phyloP scores from a whole-genome alignment of 2,329 filamentous ascomycete species.

The Zasmidium cellare region DNA sequence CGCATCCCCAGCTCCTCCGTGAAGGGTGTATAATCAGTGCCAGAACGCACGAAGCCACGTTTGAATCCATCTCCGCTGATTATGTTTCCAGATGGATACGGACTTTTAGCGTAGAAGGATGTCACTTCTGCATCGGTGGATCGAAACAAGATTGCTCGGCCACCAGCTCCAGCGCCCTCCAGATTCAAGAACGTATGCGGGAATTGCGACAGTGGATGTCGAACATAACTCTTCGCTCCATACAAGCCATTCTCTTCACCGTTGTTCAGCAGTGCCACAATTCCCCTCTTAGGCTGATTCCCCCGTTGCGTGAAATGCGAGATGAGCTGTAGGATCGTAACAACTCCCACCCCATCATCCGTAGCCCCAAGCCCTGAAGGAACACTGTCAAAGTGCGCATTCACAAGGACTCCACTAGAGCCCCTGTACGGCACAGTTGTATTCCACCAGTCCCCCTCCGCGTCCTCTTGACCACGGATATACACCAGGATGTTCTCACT shows the following conservation, averaged over 20 bases:
- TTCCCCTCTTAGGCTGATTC: constrained; percentile 73
- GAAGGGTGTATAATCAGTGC: constrained; percentile 88
- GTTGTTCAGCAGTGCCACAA: constrained; percentile 89
- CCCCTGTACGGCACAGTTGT: constrained; percentile 41
- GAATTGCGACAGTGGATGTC: constrained; percentile 77
- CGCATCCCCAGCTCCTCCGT: constrained; percentile 74
- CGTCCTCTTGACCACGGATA: constrained; percentile 75
- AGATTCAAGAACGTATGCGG: constrained; percentile 90
- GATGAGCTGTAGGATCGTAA: constrained; percentile 82
- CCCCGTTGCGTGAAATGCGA: constrained; percentile 74
- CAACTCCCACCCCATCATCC: constrained; percentile 87
- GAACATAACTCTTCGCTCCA: constrained; percentile 80
- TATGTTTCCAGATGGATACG: constrained; percentile 80
- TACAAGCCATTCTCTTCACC: constrained; percentile 92
- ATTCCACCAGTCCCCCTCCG: constrained; percentile 72
- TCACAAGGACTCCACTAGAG: constrained; percentile 78
- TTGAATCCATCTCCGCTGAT: constrained; percentile 83
- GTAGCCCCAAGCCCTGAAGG: constrained; percentile 91
- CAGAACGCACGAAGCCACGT: constrained; percentile 73
- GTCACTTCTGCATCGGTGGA: constrained; percentile 86
- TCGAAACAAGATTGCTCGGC: constrained; percentile 82
- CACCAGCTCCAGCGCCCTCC: constrained; percentile 90
- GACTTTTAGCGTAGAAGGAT: constrained; percentile 68
- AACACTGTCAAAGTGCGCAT: constrained; percentile 93
- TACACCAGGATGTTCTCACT: constrained; percentile 91